Evolutionary conservation across 768 basidiomycete species (phyloP).

Genomic region (Tylopilus sp.): DNA sequence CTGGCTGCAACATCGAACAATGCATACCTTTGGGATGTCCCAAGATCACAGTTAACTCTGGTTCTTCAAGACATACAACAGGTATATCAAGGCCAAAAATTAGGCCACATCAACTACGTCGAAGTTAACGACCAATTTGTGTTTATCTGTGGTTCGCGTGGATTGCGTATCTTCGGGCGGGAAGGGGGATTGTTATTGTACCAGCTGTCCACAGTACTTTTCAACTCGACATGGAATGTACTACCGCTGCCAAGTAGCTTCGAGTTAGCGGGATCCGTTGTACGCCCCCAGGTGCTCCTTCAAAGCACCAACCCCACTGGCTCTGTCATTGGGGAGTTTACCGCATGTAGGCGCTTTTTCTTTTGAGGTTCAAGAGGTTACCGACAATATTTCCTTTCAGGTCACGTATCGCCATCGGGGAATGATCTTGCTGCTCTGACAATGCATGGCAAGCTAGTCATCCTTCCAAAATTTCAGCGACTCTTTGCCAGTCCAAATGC

Average conservation of each 20-base stretch:
- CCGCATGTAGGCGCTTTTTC: constrained; percentile 22
- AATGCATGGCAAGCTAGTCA: constrained; percentile 24
- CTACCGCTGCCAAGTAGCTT: constrained; percentile 16
- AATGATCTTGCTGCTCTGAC: constrained; percentile 31
- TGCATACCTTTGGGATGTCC: constrained; percentile 64
- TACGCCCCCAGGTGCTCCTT: constrained; percentile 23
- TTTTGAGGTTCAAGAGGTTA: not conserved
- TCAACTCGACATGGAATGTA: constrained; percentile 36
- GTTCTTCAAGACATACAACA: constrained; percentile 22
- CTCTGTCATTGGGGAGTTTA: constrained; percentile 16
- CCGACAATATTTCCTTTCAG: constrained; percentile 12
- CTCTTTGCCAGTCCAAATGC: constrained; percentile 25
- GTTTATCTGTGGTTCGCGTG: constrained; percentile 51
- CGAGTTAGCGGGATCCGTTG: constrained; percentile 7
- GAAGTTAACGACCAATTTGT: constrained; percentile 58
- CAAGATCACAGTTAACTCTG: constrained; percentile 47
- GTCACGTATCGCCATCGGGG: constrained; percentile 50
- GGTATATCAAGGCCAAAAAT: constrained; percentile 5
- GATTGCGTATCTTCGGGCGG: constrained; percentile 55
- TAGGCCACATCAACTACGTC: constrained; percentile 56
- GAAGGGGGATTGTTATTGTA: constrained; percentile 42
- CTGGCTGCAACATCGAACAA: constrained; percentile 42
- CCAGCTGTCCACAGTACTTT: constrained; percentile 36
- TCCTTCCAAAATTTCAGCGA: constrained; percentile 26
- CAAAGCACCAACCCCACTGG: constrained; percentile 2